Evolutionary conservation across 2,329 filamentous ascomycete species (phyloP), one percentile per base, ranked within the genome.

Genomic region (Chaetothyriales sp.): DNA sequence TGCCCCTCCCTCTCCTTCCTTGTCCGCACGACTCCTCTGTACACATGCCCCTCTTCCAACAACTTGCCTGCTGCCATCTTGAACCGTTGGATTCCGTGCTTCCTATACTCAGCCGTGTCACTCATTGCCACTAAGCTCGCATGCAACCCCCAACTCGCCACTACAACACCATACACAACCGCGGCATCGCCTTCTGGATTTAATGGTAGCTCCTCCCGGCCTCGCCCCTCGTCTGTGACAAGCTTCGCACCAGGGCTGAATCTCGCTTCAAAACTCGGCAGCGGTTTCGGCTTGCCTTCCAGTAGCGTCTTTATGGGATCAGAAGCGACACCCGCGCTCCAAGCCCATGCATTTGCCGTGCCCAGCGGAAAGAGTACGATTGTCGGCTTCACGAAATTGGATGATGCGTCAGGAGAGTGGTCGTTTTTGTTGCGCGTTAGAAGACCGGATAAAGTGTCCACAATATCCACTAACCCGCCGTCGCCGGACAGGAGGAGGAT

Each of bases 131-230:
- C 88, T 2, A 97, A 76, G 44, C 83, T 82, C 28, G 89, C 86
- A 63, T 97, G 90, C 62, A 97, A 81, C 18, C 86, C 90, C 77
- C 94, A 94, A 66, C 85, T 92, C 45, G 83, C 83, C 1, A 97
- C 89, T 19, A 95, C 87, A 20, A 84, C 85, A 22, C 88, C 89
- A 61, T 85, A 77, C 2, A 77, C 61, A 19, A 52, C 45, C 10
- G 29, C 47, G 15, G 54, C 53, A 15, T 54, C 43, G 18, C 53
- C 55, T 10, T 55, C 53, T 7, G 40, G 46, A 13, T 51, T 50
- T 18, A 33, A 13, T 9, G 48, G 37, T 25, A 58, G 13, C 29
- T 57, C 54, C 25, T 60, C 58, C 40, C 62, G 61, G 76, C 70
- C 10, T 73, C 70, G 54, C 55, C 69, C 69, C 55, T 75, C 72